Conservation (phyloP, 768 basidiomycete species). For the Russula emetica region DNA sequence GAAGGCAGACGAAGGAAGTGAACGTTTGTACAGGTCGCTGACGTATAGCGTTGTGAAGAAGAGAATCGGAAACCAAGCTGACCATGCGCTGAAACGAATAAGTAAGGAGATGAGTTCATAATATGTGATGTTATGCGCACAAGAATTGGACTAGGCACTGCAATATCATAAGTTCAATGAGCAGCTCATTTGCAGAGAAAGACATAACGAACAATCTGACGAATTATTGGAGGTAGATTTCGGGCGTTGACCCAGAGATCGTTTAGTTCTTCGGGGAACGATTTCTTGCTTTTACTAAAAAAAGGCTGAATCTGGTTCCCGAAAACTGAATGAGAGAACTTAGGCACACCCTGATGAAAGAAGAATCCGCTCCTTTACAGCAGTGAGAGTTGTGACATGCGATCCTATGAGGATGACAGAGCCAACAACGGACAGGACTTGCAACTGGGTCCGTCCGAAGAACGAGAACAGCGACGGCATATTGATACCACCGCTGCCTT, state of each 20-base stretch:
- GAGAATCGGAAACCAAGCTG: slow-evolving; percentile 90
- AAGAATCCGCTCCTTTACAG: slow-evolving; percentile 73
- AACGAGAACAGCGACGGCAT: slow-evolving; percentile 66
- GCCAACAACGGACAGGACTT: slow-evolving; percentile 76
- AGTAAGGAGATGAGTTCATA: slow-evolving; percentile 5
- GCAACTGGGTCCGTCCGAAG: slow-evolving; percentile 72
- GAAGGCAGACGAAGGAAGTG: slow-evolving; percentile 34
- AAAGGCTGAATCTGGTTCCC: not conserved
- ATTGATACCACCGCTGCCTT: slow-evolving; percentile 72
- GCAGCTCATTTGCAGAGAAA: not conserved
- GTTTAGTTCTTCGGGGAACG: slow-evolving; percentile 44
- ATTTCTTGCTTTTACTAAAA: slow-evolving; percentile 34
- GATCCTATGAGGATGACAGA: slow-evolving; percentile 59
- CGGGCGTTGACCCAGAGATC: slow-evolving; percentile 70
- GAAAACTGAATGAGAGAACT: not conserved
- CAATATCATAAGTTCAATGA: slow-evolving; percentile 4
- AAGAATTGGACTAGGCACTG: slow-evolving; percentile 81
- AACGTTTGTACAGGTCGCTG: slow-evolving; percentile 74
- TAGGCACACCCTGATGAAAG: slow-evolving; percentile 39
- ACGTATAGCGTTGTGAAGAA: slow-evolving; percentile 88
- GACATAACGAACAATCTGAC: slow-evolving; percentile 40
- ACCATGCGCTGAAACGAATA: slow-evolving; percentile 55
- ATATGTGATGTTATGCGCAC: slow-evolving; percentile 35
- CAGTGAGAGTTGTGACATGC: slow-evolving; percentile 57
- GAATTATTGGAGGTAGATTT: slow-evolving; percentile 43